These are phyloP conservation scores for Nitzschia inconspicua DNA, from an alignment of 108 stramenopile species.

Conservation along the genomic window DNA sequence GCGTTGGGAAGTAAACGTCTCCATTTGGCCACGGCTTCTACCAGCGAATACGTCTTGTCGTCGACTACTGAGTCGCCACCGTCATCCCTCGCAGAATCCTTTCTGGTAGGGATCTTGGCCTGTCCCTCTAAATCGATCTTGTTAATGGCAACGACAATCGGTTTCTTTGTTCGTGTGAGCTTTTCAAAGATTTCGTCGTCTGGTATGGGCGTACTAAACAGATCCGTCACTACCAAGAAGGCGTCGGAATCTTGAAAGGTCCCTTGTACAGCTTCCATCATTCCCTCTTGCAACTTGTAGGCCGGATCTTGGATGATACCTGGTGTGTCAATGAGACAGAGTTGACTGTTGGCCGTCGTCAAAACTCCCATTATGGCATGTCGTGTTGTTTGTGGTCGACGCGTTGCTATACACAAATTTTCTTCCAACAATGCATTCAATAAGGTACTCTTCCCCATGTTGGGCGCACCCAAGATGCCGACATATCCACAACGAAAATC, in stretches of 20 bases:
- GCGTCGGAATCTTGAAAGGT: slow-evolving; percentile 72
- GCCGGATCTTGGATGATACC: slow-evolving; percentile 81
- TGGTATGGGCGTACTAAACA: slow-evolving; percentile 67
- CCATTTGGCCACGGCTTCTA: slow-evolving; percentile 73
- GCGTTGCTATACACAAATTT: slow-evolving; percentile 74
- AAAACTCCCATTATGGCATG: slow-evolving; percentile 86
- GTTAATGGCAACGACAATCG: slow-evolving; percentile 84
- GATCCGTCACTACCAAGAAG: slow-evolving; percentile 80
- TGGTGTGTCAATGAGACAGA: slow-evolving; percentile 89
- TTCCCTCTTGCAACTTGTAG: slow-evolving; percentile 80
- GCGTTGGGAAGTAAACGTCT: slow-evolving; percentile 68
- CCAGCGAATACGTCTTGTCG: slow-evolving; percentile 43
- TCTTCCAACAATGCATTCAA: slow-evolving; percentile 80
- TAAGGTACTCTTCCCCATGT: slow-evolving; percentile 92
- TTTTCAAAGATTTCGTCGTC: slow-evolving; percentile 60
- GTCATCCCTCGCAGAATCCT: slow-evolving; percentile 16
- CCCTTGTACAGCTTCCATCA: slow-evolving; percentile 85
- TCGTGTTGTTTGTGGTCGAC: slow-evolving; percentile 88
- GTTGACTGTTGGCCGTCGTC: slow-evolving; percentile 59
- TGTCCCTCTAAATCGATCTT: slow-evolving; percentile 77
- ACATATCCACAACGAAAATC: slow-evolving; percentile 67
- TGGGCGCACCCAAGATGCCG: slow-evolving; percentile 79
- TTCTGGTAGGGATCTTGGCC: slow-evolving; percentile 11
- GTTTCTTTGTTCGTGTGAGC: slow-evolving; percentile 39
- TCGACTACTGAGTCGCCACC: slow-evolving; percentile 13